Conservation (phyloP, 768 basidiomycete genomes). For the Lactarius vividus region DNA sequence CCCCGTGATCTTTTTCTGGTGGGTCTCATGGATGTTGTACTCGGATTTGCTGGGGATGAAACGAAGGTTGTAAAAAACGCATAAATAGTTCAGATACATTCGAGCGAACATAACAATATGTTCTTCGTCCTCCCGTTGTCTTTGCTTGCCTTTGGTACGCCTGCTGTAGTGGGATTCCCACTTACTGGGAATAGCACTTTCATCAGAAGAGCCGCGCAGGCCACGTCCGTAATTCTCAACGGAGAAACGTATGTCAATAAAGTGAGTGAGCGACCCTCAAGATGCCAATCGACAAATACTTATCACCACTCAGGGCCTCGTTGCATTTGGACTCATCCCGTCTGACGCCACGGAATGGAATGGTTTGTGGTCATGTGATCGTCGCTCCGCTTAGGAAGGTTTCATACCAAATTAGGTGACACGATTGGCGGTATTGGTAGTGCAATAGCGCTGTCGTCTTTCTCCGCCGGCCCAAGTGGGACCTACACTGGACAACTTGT, state of each 20-base stretch:
- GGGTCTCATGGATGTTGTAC: no score
- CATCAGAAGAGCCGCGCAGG: background rate
- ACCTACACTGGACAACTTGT: slow-evolving; percentile 49
- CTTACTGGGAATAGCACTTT: background rate
- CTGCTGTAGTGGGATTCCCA: background rate
- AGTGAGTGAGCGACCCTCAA: slow-evolving; percentile 24
- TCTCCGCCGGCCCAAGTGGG: slow-evolving; percentile 37
- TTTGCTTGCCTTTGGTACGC: background rate
- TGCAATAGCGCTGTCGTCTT: slow-evolving; percentile 57
- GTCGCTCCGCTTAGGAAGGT: background rate
- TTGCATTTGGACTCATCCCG: slow-evolving; percentile 61
- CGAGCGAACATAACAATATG: background rate
- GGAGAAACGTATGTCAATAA: slow-evolving; percentile 47
- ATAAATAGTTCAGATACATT: background rate
- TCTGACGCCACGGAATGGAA: slow-evolving; percentile 55
- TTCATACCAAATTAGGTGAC: slow-evolving; percentile 35
- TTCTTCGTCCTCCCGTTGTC: background rate
- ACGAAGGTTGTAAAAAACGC: background rate
- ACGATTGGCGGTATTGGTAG: slow-evolving; percentile 64
- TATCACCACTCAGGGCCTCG: slow-evolving; percentile 43
- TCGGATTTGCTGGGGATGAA: background rate
- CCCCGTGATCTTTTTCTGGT: background rate
- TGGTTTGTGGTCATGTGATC: slow-evolving; percentile 22
- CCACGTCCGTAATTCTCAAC: slow-evolving; percentile 36
- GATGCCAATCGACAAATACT: no score